Base-by-base conservation (phyloP, 2,329 filamentous ascomycete species). In the Claviceps digitariae region DNA sequence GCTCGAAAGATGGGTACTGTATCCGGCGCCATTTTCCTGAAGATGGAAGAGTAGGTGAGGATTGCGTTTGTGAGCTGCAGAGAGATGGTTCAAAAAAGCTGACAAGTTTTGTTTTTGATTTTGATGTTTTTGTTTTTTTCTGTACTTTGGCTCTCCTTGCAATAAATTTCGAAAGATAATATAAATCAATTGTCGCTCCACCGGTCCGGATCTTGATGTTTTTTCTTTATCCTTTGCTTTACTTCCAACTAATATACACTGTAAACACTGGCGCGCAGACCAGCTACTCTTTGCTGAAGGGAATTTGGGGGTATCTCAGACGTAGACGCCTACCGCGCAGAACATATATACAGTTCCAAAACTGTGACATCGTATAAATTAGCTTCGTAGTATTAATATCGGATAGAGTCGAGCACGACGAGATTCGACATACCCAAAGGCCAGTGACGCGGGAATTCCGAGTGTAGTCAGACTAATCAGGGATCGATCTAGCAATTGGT, bases 331-430 rank as follows among this genome's bases (percentile, higher is more conserved):
- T 67, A 93, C 93, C 56, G 90, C 93, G 72, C 93, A 98, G 73
- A 98, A 97, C 86, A 96, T 95, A 73, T 93, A 96, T 47, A 98
- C 90, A 50, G 91, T 85, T 62, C 93, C 93, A 69, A 95, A 87
- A 50, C 91, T 96, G 65, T 8, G n/a, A 4, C 6, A 12, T 10
- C 25, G 29, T 21, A n/a, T 1, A 31, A 13, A 27, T 62, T 52
- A 66, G 66, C 52, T 45, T 40, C n/a, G 15, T 56, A 34, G 25
- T 36, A 3, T 25, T 2, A 20, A 29, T 23, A 2, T 8, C 36
- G 6, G 15, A 17, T 5, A 25, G 27, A 43, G 7, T 34, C 25
- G 13, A 9, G 23, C 12, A 29, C 15, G 20, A 40, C 15, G 17
- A 31, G 2, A 27, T 41, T 41, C 41, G 41, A 73, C 87, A 65